phyloP scores from a whole-genome alignment of 176 grass and related monocot species.

The Rhynchospora pubera region DNA sequence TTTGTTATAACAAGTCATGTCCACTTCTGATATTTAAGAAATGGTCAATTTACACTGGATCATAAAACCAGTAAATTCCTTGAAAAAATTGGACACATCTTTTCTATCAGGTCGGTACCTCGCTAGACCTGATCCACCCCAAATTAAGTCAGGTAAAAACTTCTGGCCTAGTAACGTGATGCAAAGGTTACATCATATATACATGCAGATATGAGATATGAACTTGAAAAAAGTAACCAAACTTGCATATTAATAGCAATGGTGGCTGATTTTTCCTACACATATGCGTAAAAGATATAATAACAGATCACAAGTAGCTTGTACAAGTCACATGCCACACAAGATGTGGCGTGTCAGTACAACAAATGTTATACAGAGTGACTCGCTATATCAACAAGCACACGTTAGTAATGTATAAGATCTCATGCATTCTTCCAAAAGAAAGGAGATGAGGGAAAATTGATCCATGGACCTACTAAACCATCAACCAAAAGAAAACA shows the following conservation, averaged over 20 bases:
- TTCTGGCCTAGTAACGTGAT: background rate
- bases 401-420: background rate
- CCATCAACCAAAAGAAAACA: constrained; percentile 22
- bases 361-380: background rate
- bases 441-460: constrained; percentile 1
- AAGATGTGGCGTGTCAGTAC: background rate
- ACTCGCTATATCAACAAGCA: background rate
- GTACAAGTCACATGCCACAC: background rate
- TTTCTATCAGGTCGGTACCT: background rate
- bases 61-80: constrained; percentile 4
- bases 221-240: background rate
- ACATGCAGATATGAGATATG: background rate
- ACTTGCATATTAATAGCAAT: background rate
- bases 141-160: background rate
- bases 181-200: background rate
- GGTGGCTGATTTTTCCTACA: background rate
- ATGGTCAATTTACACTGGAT: background rate
- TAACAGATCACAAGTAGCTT: background rate
- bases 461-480: background rate
- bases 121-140: background rate
- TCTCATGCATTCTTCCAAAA: background rate
- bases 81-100: background rate
- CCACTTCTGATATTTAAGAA: constrained; percentile 10
- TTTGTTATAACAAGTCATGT: background rate
- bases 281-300: background rate